Base-by-base conservation (phyloP, 495 filamentous ascomycete genomes). In the Podospora anserina region DNA sequence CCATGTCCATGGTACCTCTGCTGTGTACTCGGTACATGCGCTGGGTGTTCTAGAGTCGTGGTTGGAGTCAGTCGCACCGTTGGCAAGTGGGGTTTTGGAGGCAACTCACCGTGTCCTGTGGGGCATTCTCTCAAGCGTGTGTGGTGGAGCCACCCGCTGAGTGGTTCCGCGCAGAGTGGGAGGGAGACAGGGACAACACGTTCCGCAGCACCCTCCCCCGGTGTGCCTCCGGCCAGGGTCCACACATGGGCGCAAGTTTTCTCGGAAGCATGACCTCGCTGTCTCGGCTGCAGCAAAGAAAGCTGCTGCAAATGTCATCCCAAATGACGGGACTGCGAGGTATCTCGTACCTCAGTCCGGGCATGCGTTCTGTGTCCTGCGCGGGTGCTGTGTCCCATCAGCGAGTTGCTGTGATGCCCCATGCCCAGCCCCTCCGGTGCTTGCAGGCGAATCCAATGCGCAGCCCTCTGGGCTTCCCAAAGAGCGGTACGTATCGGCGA, bases 51-150 rank as follows among this genome's bases (percentile, higher is more conserved):
- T 65, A 58, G 68, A 65, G 67, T 72, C 56, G 9, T 60, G 49
- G 61, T 39, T 30, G 67, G 72, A 76, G 76, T 77, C 76, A 77
- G 69, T 75, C 44, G 62, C 65, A 61, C 61, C 70, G 67, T 70
- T 70, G 63, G 73, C 60, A 23, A 57, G 74, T 70, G 72, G 74
- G 60, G 69, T 18, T 15, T 60, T 56, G 69, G 70, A 63, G 74
- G 76, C 70, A 66, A 74, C 61, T 63, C 28, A 70, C 58, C 68
- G 63, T 67, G 28, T 19, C 15, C 23, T 49, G 69, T 66, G 69
- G 66, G 61, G 63, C 57, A 61, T 64, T 34, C 15, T 18, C 5
- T 5, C 54, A 13, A 57, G 54, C 54, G 60, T 39, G 54, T 32
- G 19, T 64, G 57, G 5, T 30, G 68, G 54, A 57, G 54, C 20